Conservation (phyloP, 192 early-diverging fungal species). For the Gryganskiella cystojenkinii region DNA sequence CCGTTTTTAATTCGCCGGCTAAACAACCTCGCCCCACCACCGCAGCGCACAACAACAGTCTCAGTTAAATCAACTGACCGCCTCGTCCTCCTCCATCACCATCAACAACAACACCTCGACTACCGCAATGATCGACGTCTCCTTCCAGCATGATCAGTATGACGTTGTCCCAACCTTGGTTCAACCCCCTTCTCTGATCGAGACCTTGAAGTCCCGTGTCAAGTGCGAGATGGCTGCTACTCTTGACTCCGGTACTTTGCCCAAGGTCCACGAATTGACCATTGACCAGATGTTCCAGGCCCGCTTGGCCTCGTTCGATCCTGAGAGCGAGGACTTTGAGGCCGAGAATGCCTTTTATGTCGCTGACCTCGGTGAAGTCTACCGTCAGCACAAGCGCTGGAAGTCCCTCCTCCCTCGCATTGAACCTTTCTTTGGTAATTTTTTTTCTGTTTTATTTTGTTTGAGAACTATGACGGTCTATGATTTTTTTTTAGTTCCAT, state of each 20-base stretch:
- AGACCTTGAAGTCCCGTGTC: conserved; percentile 24
- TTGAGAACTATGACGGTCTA: not conserved
- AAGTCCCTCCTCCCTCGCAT: conserved; percentile 84
- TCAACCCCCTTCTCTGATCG: conserved; percentile 23
- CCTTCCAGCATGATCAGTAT: conserved; percentile 37
- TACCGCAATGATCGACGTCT: conserved; percentile 39
- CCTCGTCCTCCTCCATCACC: too few species aligned
- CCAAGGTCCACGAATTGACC: conserved; percentile 13
- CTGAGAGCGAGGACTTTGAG: conserved; percentile 57
- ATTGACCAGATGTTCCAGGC: conserved; percentile 31
- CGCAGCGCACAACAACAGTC: not conserved
- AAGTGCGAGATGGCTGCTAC: conserved; percentile 8
- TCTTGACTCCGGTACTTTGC: not conserved
- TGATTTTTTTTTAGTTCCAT: not conserved
- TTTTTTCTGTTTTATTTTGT: conserved; percentile 29
- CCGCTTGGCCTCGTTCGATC: conserved; percentile 22
- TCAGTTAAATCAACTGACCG: too few species aligned
- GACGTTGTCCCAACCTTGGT: conserved; percentile 39
- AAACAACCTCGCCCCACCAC: not conserved
- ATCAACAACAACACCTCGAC: not conserved
- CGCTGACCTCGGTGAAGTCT: conserved; percentile 91
- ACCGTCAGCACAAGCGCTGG: conserved; percentile 89
- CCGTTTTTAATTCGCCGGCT: too few species aligned
- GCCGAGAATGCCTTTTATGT: conserved; percentile 95
- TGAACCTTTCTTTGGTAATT: conserved; percentile 91